Percentiles rank a stretch among this genome's conserved stretches.
Evolutionary conservation across 2,329 filamentous ascomycete species (phyloP).

Genomic region (Polychaeton citri): DNA sequence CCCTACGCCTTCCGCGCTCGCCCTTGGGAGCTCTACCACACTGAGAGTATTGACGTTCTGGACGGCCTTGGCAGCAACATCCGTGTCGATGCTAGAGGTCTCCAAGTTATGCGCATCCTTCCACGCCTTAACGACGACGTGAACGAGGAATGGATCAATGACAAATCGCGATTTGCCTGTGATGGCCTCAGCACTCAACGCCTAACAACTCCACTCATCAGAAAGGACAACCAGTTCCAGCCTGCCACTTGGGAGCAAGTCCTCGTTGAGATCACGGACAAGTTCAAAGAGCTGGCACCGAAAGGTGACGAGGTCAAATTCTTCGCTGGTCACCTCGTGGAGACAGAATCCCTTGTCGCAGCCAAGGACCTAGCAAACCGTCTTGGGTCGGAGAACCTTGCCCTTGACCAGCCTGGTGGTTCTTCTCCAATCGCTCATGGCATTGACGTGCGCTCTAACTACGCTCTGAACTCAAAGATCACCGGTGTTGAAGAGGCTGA

Average conservation of each 20-base stretch:
- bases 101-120: conserved; percentile 91
- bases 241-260: conserved; percentile 94
- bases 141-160: conserved; percentile 99
- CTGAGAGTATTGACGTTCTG: conserved; percentile 88
- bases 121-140: conserved; percentile 93
- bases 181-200: conserved; percentile 94
- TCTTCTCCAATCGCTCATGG: conserved; percentile 79
- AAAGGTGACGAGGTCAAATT: conserved; percentile 93
- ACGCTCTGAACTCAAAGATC: conserved; percentile 92
- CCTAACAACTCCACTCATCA: conserved; percentile 81
- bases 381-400: conserved; percentile 90
- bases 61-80: conserved; percentile 92
- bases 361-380: conserved; percentile 97
- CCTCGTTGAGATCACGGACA: conserved; percentile 70
- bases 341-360: conserved; percentile 86
- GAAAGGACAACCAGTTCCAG: conserved; percentile 79
- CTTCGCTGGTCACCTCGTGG: conserved; percentile 78
- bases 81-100: conserved; percentile 77
- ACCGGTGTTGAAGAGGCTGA: conserved; percentile 90
- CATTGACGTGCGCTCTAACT: conserved; percentile 86
- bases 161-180: conserved; percentile 93
- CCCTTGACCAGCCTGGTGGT: conserved; percentile 78
- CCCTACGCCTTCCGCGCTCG: conserved; percentile 94
- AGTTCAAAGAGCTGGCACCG: conserved; percentile 65
- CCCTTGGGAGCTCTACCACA: conserved; percentile 94